Evolutionary conservation across 495 filamentous ascomycete genomes (phyloP).

Genomic region (Aspergillus hancockii): DNA sequence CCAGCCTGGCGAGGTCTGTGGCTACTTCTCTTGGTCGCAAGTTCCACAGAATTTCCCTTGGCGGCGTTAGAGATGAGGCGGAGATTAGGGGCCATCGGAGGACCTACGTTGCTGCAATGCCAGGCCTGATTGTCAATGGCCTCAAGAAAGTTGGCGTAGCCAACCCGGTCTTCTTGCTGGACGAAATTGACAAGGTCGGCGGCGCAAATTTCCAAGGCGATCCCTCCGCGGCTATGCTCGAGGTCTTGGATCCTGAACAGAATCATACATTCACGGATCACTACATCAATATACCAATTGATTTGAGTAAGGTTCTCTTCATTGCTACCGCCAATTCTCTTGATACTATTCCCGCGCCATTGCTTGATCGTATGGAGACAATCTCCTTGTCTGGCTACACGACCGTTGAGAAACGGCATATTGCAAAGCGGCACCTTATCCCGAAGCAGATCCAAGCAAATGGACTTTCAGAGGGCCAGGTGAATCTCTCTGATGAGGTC

Average conservation of each 20-base stretch:
- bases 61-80: conserved; percentile 93
- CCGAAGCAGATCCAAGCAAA: conserved; percentile 89
- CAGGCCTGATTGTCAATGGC: conserved; percentile 89
- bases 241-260: conserved; percentile 97
- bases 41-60: conserved; percentile 96
- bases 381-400: conserved; percentile 93
- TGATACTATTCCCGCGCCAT: conserved; percentile 89
- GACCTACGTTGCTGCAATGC: conserved; percentile 99
- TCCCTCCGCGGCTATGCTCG: conserved; percentile 97
- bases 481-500: conserved; percentile 76
- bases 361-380: conserved; percentile 98
- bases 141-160: conserved; percentile 94
- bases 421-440: conserved; percentile 88
- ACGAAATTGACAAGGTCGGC: conserved; percentile 98
- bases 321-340: conserved; percentile 98
- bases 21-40: conserved; percentile 90
- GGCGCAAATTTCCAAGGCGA: conserved; percentile 92
- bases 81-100: conserved; percentile 95
- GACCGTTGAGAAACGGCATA: conserved; percentile 96
- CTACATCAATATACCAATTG: conserved; percentile 94
- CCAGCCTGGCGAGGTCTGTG: conserved; percentile 89
- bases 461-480: conserved; percentile 72
- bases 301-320: conserved; percentile 94
- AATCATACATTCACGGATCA: conserved; percentile 95
- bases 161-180: conserved; percentile 94